Evolutionary conservation across 1,284 basidiomycete species (phyloP), one percentile per base, ranked within the genome.

Genomic region (Stygiomarasmius scandens): DNA sequence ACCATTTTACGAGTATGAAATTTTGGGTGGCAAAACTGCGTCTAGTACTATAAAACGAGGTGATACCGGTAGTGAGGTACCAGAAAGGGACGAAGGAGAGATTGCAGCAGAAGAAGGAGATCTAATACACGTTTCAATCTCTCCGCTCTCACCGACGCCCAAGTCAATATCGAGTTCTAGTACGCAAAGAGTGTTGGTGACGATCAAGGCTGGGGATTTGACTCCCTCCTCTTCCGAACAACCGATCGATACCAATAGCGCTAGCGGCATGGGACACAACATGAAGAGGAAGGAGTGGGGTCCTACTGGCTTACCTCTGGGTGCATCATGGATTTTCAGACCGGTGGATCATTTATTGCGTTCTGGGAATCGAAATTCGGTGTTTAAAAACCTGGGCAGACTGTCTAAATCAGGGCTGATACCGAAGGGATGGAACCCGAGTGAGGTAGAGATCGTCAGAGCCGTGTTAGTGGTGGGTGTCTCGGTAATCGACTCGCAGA

Each of bases 301-400:
- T 45, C 51, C 50, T 50, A 58, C 10, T 44, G 82, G 89, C 0
- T 79, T 96, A 10, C 92, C 95, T 0, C 70, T 95, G 1, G 63
- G 76, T 0, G 71, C 73, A 3, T 90, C 93, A 67, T 98, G 95
- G 93, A 71, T 84, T 1, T 77, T 91, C 54, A 73, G 79, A 0
- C 85, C 94, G 0, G 71, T 98, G 4, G 84, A 94, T 65, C 91
- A 96, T 64, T 83, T 98, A 6, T 77, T 98, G 14, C 85, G 87
- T 6, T 94, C 92, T 0, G 88, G 88, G 3, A 83, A 85, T 9
- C 93, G 92, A 0, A 72, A 80, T 0, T 89, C 92, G 1, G 88
- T 95, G 71, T 80, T 82, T 49, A 41, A 41, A 19, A 41, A 41
- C n/a, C 11, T 19, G 6, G 14, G n/a, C 16, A n/a, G n/a, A n/a